Evolutionary conservation across 768 basidiomycete species (phyloP).

Genomic region (Agaricus subrufescens): DNA sequence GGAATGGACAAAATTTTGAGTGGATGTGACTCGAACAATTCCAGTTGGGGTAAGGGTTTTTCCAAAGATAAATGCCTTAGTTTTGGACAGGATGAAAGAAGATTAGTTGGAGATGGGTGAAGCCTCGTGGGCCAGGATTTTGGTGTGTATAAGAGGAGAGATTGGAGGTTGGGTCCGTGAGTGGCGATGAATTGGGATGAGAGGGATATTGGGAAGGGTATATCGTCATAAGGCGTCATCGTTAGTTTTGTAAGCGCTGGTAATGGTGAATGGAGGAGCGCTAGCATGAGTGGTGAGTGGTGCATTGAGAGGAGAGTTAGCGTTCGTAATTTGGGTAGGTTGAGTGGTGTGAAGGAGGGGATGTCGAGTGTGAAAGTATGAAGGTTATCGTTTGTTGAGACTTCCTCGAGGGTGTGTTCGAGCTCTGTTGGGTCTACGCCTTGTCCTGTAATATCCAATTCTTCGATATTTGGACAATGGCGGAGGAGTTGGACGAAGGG

Average conservation of each 20-base stretch:
- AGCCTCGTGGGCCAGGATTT: slow-evolving; percentile 63
- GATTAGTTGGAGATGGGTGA: slow-evolving; percentile 45
- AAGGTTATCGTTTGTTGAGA: not conserved
- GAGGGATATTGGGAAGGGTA: slow-evolving; percentile 54
- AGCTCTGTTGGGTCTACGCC: slow-evolving; percentile 53
- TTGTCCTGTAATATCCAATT: slow-evolving; percentile 58
- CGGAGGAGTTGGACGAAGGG: slow-evolving; percentile 55
- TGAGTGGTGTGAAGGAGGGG: slow-evolving; percentile 38
- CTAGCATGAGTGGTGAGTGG: slow-evolving; percentile 56
- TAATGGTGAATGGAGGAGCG: slow-evolving; percentile 54
- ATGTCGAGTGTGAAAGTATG: slow-evolving; percentile 9
- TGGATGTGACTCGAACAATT: slow-evolving; percentile 29
- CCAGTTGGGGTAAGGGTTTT: slow-evolving; percentile 54
- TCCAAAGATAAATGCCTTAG: slow-evolving; percentile 73
- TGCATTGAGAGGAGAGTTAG: slow-evolving; percentile 65
- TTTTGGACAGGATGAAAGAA: slow-evolving; percentile 47
- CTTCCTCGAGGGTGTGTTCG: slow-evolving; percentile 24
- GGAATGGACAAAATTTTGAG: slow-evolving; percentile 72
- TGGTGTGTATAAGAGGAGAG: slow-evolving; percentile 63
- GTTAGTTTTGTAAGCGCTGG: slow-evolving; percentile 61
- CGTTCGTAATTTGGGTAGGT: slow-evolving; percentile 53
- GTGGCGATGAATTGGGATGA: slow-evolving; percentile 51
- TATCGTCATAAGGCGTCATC: slow-evolving; percentile 70
- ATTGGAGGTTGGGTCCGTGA: slow-evolving; percentile 55
- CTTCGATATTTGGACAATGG: slow-evolving; percentile 51